These are phyloP conservation scores for Gnomoniopsis sp. DNA, from an alignment of 2,329 filamentous ascomycete species.

Conservation along the genomic window DNA sequence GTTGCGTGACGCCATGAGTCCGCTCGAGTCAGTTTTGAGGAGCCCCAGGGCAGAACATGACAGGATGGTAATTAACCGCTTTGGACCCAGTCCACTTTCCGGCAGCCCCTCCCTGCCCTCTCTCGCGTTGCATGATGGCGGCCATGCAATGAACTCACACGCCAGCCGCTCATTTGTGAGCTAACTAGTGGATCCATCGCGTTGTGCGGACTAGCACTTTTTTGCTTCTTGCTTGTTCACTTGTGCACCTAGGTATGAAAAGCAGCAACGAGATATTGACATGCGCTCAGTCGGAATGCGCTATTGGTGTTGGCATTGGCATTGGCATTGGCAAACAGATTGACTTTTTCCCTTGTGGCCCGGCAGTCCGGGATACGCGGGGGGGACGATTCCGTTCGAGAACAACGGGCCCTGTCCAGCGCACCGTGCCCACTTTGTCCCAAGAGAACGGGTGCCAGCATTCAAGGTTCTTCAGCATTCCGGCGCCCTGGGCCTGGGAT, in stretches of 20 bases:
- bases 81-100: background rate
- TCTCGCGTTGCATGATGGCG: background rate
- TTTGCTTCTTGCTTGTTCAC: too few species aligned
- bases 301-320: too few species aligned
- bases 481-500: background rate
- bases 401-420: background rate
- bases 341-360: background rate
- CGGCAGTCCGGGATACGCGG: background rate
- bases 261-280: background rate
- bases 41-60: background rate
- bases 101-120: background rate
- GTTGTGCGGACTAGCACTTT: too few species aligned
- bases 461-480: constrained; percentile 3
- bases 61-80: background rate
- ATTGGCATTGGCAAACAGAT: too few species aligned
- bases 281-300: background rate
- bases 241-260: background rate
- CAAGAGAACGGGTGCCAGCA: background rate
- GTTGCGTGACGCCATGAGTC: background rate
- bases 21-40: background rate
- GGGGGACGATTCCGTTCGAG: background rate
- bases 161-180: background rate
- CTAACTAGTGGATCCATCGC: background rate
- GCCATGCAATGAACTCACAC: background rate
- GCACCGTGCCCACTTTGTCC: background rate